Base-by-base conservation (phyloP, 2,329 filamentous ascomycete genomes). In the Penicillium hesseltinei region DNA sequence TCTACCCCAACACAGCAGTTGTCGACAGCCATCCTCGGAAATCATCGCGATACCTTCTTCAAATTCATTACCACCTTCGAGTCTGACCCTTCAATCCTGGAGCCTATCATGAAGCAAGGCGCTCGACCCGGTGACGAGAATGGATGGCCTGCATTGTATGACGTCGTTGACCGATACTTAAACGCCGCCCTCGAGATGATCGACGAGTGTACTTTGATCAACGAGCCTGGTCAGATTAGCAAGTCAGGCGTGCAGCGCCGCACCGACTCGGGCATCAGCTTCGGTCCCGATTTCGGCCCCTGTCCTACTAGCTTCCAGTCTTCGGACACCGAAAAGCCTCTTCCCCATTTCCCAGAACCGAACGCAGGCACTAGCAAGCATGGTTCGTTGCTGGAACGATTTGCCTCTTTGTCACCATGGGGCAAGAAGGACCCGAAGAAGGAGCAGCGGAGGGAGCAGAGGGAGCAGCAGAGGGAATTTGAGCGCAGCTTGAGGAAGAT, bases 31-130 rank as follows among this genome's bases (percentile, higher is more conserved):
- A 77, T 81, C 7, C 75, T 88, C 54, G 78, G 79, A 56, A 74
- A 76, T 13, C 84, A 88, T 65, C 82, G 86, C n/a, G 79, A 83
- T 33, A 78, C 77, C 7, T 87, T 87, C 71, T 88, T 87, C 74
- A 79, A 81, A 39, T 86, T 86, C 68, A 87, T 88, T 65, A 76
- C 76, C 44, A 77, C 74, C 5, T 82, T 87, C 27, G 83, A 87
- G 64, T 80, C 78, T 64, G 79, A 78, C 15, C 79, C 80, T 9
- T 67, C 70, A 3, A 77, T 85, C 42, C 75, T 88, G 23, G 72
- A 80, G 23, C 79, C 75, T 27, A 71, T 87, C 38, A 81, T 86
- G 60, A 71, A 76, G 19, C 79, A 84, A 69, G 79, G 82, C 59
- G 81, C 80, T 60, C 75, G 72, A 2, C 68, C 75, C 5, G 78